Conservation (phyloP, 306 rosid genomes). For the Medicago lupulina region DNA sequence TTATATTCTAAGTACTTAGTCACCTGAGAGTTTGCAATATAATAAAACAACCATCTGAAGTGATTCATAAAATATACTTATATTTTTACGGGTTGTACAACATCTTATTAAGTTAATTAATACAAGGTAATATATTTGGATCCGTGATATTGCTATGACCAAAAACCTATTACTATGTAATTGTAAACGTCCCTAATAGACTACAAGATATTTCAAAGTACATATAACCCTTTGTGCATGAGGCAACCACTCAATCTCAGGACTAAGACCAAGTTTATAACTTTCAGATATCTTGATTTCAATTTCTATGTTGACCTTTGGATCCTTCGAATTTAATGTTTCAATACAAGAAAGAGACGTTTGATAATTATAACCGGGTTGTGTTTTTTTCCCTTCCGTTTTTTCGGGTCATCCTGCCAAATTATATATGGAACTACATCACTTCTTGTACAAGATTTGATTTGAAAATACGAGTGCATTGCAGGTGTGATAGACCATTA, state of each 20-base stretch:
- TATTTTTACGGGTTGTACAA: neutral
- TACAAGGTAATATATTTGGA: constrained; percentile 35
- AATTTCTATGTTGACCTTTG: constrained; percentile 10
- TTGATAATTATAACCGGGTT: neutral
- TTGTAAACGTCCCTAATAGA: neutral
- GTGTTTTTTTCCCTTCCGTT: neutral
- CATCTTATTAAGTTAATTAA: constrained; percentile 22
- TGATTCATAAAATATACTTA: too few relatives aligned
- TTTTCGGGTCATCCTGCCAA: neutral
- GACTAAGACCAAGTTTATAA: constrained; percentile 3
- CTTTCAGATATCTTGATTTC: constrained; percentile 4
- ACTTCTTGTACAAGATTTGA: neutral
- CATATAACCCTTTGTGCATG: neutral
- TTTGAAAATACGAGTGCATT: constrained; percentile 10
- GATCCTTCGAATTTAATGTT: constrained; percentile 37
- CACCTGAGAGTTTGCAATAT: too few relatives aligned
- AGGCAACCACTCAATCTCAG: neutral
- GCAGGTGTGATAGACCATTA: too few relatives aligned
- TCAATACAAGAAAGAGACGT: constrained; percentile 22
- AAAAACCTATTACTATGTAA: neutral
- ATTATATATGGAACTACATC: neutral
- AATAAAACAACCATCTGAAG: too few relatives aligned
- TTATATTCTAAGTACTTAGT: too few relatives aligned
- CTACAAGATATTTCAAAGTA: neutral
- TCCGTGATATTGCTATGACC: constrained; percentile 40